phyloP scores from a whole-genome alignment of 441 rosid species.

The Adansonia gregorii region DNA sequence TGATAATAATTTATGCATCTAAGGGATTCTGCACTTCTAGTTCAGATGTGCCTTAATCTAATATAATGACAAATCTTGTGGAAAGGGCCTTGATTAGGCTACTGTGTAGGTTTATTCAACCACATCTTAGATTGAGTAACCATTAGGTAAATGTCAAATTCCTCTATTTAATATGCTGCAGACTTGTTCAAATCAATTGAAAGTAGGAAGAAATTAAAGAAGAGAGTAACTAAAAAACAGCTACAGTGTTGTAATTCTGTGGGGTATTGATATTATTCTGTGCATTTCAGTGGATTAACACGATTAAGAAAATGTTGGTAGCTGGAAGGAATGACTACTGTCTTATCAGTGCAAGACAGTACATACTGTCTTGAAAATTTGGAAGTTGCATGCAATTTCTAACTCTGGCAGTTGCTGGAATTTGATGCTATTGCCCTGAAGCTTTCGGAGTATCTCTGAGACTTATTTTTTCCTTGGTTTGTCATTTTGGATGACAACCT shows the following conservation, averaged over 20 bases:
- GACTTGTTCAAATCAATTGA: not conserved
- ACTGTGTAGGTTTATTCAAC: not conserved
- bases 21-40: not conserved
- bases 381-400: not conserved
- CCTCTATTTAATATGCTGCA: not conserved
- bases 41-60: not conserved
- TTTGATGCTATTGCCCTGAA: not conserved
- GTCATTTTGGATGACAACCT: not conserved
- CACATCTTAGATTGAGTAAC: not conserved
- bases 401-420: not conserved
- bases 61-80: not conserved
- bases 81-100: not conserved
- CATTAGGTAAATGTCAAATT: not conserved
- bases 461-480: not conserved
- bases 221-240: not conserved
- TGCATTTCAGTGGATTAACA: not conserved
- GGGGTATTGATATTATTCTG: not conserved
- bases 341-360: not conserved
- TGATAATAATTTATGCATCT: slow-evolving; percentile 1
- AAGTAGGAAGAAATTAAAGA: not conserved
- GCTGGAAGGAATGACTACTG: not conserved
- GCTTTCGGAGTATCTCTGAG: not conserved
- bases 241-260: not conserved
- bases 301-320: not conserved
- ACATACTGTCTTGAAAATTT: not conserved